Base-by-base conservation (phyloP, 306 rosid genomes). In the Pterocarpus santalinus region DNA sequence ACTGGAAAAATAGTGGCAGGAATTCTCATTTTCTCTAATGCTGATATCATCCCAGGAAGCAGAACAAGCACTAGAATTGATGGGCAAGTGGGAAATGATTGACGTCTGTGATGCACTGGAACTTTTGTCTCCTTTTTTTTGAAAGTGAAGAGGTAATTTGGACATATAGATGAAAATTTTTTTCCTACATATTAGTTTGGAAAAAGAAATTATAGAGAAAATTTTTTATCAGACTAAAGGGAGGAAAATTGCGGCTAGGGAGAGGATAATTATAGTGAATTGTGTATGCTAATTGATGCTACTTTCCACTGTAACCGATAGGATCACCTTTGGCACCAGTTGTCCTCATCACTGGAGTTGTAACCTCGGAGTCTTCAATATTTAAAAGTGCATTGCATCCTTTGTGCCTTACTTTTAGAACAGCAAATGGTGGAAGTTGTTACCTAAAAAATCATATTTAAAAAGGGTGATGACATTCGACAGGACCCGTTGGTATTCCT, bases 351-450 rank as follows among this genome's bases (percentile, higher is more conserved):
- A 86, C 91, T 70, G 99, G 99, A 52, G 92, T 95, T 56, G 90
- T 95, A 57, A 90, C 99, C 53, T 87, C 94, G 3, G 99, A 95
- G 81, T 95, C 98, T 70, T 91, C 99, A 47, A 93, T 95, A 81
- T 95, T 95, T 87, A 95, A 89, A 87, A 93, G 99, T 92, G 97
- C 97, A 77, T 64, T 93, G 80, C 97, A 95, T 88, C 99, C 99
- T 75, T 70, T 95, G 88, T 96, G 99, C 39, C 93, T 95, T 83
- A 88, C 97, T 79, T 93, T 95, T 82, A 87, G 94, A 86, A 86
- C 97, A 57, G 97, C 85, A 70, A 90, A 86, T 82, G 96, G 93
- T 15, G 98, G 97, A 80, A 22, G 28, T 22, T 22, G 28, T 0
- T 0, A 95, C 85, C 65, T 81, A 90, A 79, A 90, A 88, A 89